phyloP scores from a whole-genome alignment of 805 yeast genomes.

The Grigorovia jiainica region DNA sequence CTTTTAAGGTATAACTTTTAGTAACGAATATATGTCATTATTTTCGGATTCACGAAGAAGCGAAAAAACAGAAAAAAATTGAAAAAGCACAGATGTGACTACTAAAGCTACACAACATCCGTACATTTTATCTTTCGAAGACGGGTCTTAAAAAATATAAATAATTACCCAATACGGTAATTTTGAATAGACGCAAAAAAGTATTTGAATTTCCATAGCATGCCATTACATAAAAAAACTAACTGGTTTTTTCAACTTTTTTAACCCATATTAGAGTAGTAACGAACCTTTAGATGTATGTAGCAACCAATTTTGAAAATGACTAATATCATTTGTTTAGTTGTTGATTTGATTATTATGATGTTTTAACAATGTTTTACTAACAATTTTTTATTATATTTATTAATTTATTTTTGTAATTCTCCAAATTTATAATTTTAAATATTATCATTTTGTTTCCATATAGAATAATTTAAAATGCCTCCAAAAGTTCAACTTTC shows the following conservation, averaged over 20 bases:
- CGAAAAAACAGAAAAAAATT: no score
- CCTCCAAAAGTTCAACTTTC: slow-evolving; percentile 99
- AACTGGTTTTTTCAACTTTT: background rate
- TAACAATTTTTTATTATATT: background rate
- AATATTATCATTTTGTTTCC: background rate
- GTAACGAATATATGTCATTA: no score
- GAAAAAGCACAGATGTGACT: background rate
- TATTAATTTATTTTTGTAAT: background rate
- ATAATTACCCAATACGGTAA: background rate
- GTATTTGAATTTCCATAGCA: background rate
- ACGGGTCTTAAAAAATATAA: no score
- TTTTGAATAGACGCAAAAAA: background rate
- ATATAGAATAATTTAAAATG: slow-evolving; percentile 43
- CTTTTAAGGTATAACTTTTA: no score
- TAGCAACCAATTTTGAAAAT: background rate
- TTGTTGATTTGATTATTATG: background rate
- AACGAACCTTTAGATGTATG: background rate
- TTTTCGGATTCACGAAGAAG: no score
- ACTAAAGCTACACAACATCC: no score
- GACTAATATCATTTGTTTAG: background rate
- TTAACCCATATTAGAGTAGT: background rate
- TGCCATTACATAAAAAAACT: background rate
- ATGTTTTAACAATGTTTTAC: background rate
- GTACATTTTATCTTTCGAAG: no score
- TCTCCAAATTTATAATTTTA: no score